A percentile compares a stretch with the other conserved stretches of the same genome.
These are phyloP conservation scores for Neurospora sp. DNA, from an alignment of 495 filamentous ascomycete species.

Conservation along the genomic window DNA sequence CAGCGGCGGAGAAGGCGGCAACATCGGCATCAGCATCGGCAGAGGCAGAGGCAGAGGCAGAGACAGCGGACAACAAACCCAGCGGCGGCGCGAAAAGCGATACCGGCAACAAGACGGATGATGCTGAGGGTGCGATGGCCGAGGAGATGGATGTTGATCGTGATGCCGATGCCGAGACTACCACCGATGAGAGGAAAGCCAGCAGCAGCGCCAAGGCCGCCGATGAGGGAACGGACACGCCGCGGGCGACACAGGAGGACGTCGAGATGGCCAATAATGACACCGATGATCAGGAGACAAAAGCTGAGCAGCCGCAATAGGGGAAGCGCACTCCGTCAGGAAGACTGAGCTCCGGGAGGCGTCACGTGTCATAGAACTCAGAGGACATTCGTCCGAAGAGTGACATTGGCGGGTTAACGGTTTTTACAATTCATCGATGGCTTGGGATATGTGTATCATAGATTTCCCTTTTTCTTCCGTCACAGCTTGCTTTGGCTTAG, in stretches of 20 bases:
- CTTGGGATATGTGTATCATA: neutral
- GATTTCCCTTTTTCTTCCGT: neutral
- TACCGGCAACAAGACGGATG: constrained; percentile 15
- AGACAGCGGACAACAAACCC: constrained; percentile 1
- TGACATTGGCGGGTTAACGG: neutral
- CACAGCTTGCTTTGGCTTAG: neutral
- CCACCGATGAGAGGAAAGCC: neutral
- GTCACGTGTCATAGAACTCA: neutral
- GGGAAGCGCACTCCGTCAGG: neutral
- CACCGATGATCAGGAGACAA: constrained; percentile 24
- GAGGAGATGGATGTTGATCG: neutral
- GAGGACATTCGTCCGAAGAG: neutral
- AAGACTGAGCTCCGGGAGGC: neutral
- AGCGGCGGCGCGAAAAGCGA: constrained; percentile 13
- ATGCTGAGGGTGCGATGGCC: constrained; percentile 1
- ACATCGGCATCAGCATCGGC: constrained; percentile 11
- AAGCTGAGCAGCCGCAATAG: constrained; percentile 14
- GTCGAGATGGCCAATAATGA: constrained; percentile 34
- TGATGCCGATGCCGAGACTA: neutral
- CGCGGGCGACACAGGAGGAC: constrained; percentile 25
- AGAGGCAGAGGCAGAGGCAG: constrained; percentile 10
- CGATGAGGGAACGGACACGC: constrained; percentile 3
- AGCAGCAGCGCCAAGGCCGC: neutral
- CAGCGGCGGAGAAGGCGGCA: constrained; percentile 10
- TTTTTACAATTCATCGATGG: neutral